Evolutionary conservation across 2,329 filamentous ascomycete species (phyloP).

Genomic region (Monilinia laxa): DNA sequence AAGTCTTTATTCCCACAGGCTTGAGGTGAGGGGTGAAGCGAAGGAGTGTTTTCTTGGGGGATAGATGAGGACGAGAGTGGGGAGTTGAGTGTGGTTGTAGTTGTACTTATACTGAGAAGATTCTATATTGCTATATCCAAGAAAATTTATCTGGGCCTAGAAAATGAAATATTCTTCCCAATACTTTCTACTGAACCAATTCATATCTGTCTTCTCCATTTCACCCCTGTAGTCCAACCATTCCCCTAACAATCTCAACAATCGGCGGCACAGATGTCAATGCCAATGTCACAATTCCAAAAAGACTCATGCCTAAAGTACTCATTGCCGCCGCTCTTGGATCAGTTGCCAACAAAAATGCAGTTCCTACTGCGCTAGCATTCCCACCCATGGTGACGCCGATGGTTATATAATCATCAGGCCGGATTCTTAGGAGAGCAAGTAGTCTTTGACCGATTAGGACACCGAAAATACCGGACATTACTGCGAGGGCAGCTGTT

Average conservation of each 20-base stretch:
- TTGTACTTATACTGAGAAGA: neutral
- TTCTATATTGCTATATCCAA: neutral
- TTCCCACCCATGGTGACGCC: constrained; percentile 62
- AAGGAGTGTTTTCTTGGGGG: neutral
- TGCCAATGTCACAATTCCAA: constrained; percentile 58
- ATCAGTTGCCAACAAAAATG: constrained; percentile 55
- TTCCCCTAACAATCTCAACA: constrained; percentile 47
- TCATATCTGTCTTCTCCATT: neutral
- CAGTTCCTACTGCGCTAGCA: constrained; percentile 59
- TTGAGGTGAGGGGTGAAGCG: neutral
- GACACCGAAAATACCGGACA: constrained; percentile 59
- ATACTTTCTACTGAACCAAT: neutral
- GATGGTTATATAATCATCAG: constrained; percentile 62
- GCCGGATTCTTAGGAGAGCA: constrained; percentile 51
- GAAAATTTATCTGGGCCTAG: neutral
- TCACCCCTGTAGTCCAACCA: constrained; percentile 45
- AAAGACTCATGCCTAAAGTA: constrained; percentile 60
- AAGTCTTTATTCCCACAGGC: neutral
- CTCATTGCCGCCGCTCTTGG: constrained; percentile 59
- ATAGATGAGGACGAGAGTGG: neutral
- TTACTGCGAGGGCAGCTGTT: constrained; percentile 56
- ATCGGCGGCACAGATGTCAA: constrained; percentile 58
- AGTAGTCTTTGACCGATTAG: constrained; percentile 54
- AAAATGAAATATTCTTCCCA: neutral
- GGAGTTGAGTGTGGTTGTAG: too few relatives aligned